Percentiles rank a stretch among this genome's conserved stretches.
Evolutionary conservation across 257 asterid genomes (phyloP).

Genomic region (Henckelia pumila): DNA sequence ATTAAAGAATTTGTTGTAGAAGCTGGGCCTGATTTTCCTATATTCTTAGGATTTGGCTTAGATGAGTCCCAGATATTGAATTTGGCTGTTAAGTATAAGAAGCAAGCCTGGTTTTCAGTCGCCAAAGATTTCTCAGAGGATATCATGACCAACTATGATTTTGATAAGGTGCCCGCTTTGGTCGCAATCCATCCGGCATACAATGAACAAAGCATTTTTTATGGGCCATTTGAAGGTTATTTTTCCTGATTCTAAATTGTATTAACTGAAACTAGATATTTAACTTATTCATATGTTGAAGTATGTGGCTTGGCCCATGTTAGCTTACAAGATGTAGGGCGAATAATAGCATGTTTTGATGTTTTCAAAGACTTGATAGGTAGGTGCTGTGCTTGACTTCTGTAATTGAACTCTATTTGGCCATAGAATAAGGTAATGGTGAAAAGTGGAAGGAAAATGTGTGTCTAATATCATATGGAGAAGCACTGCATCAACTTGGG

Average conservation of each 20-base stretch:
- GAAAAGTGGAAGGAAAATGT: not conserved
- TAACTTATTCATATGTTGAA: too few species aligned
- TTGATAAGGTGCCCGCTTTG: conserved; percentile 87
- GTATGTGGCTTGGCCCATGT: not conserved
- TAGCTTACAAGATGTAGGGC: not conserved
- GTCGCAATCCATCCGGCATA: conserved; percentile 65
- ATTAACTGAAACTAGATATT: not conserved
- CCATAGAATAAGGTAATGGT: not conserved
- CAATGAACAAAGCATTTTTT: conserved; percentile 71
- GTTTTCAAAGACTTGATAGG: not conserved
- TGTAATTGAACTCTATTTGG: not conserved
- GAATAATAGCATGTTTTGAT: not conserved
- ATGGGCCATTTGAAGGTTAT: conserved; percentile 98
- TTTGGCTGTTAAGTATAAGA: conserved; percentile 79
- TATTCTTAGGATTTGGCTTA: conserved; percentile 88
- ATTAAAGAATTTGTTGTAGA: conserved; percentile 59
- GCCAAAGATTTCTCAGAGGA: conserved; percentile 74
- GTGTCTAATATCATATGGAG: not conserved
- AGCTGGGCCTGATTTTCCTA: conserved; percentile 74
- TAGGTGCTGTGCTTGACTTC: not conserved
- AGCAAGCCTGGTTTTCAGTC: conserved; percentile 94
- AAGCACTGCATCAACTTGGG: not conserved
- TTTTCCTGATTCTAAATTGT: conserved; percentile 18
- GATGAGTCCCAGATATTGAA: conserved; percentile 48
- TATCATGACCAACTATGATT: conserved; percentile 68